Evolutionary conservation across 2,329 filamentous ascomycete species (phyloP).

Genomic region (Triangularia setosa): DNA sequence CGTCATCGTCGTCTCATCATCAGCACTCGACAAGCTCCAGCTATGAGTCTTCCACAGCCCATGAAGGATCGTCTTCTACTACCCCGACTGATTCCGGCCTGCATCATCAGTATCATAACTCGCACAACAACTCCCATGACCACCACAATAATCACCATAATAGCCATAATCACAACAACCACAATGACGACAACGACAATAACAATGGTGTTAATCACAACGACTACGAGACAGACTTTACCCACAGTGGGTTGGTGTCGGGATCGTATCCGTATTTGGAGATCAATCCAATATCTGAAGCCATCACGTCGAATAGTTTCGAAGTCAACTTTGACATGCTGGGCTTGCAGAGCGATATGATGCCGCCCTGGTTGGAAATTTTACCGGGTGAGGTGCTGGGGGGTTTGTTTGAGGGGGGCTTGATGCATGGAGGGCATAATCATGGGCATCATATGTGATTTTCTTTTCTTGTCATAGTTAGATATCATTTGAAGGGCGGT

Average conservation of each 20-base stretch:
- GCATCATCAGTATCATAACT: conserved; percentile 11
- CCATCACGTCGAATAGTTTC: conserved; percentile 71
- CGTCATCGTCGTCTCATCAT: conserved; percentile 25
- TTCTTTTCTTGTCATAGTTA: not conserved
- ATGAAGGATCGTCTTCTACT: conserved; percentile 40
- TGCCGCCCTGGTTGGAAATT: conserved; percentile 70
- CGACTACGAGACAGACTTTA: conserved; percentile 28
- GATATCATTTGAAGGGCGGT: not conserved
- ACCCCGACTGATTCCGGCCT: conserved; percentile 34
- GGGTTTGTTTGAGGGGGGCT: conserved; percentile 45
- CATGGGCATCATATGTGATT: not conserved
- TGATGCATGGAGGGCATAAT: conserved; percentile 3
- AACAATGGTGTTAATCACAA: conserved; percentile 6
- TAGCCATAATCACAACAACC: conserved; percentile 7
- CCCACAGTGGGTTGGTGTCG: conserved; percentile 24
- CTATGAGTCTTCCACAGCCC: conserved; percentile 12
- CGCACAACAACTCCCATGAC: not conserved
- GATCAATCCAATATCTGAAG: conserved; percentile 34
- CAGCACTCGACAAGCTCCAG: not conserved
- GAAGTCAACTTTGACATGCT: conserved; percentile 71
- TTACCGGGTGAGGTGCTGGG: conserved; percentile 62
- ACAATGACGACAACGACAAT: conserved; percentile 6
- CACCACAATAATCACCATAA: conserved; percentile 5
- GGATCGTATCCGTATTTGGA: conserved; percentile 33
- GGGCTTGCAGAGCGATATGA: conserved; percentile 59